Base-by-base conservation (phyloP, 2,329 filamentous ascomycete species). In the Fusarium mundagurra region DNA sequence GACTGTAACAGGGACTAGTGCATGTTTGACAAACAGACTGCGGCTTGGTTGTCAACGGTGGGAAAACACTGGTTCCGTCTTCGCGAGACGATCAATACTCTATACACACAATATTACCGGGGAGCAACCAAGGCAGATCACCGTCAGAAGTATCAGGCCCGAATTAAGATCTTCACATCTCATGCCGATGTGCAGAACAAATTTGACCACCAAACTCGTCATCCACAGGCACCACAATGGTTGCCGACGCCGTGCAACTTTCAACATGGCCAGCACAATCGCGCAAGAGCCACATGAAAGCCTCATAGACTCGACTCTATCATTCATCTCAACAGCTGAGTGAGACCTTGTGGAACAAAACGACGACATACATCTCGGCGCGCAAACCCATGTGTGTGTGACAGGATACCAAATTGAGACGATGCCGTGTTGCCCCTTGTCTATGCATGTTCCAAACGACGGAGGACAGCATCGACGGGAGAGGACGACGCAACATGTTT, bases 401-500 rank as follows among this genome's bases (percentile, higher is more conserved):
- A 69, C 73, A 60, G 59, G 36, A 61, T 43, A 44, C 61, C 51
- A 63, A 54, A 54, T 69, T 66, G 64, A 77, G 67, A 71, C 61
- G 57, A 69, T 48, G 53, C 62, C 48, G 55, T 60, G 51, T 29
- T 34, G 58, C 44, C 47, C 68, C 66, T 66, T 70, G 62, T 57
- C 57, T 58, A 65, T 45, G 63, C 39, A 64, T 47, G 69, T 71
- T 65, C 60, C 62, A 62, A 67, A 67, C 36, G 41, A 58, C 38
- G 57, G 67, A 69, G 61, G 61, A 77, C 62, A 60, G 48, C 67
- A 64, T 64, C 48, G 60, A 68, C 48, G 43, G 63, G 60, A 67
- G 64, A 74, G 64, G 44, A 68, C 71, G 53, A 70, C 50, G 72
- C 55, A 53, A 58, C 54, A 75, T 68, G 65, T 66, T 64, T 77